Base-by-base conservation (phyloP, 768 basidiomycete species). In the Gloeostereum incarnatum region DNA sequence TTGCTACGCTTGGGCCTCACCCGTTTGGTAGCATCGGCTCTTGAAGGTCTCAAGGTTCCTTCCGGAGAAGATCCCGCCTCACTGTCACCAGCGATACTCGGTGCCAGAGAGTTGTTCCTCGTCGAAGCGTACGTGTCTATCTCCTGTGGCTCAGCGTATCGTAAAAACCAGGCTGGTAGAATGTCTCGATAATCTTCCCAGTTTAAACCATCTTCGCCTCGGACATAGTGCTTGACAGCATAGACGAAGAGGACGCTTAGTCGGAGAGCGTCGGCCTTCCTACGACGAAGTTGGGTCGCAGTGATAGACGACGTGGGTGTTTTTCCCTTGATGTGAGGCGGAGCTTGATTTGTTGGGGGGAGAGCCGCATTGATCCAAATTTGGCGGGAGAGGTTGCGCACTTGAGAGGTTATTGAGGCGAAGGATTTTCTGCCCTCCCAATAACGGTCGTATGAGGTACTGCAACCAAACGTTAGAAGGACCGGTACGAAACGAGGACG, bases 391-490 rank as follows among this genome's bases (percentile, higher is more conserved):
- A 92, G 68, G 55, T 82, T 89, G 44, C 88, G 83, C 38, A 78
- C 75, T 51, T 81, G 78, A 10, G 87, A 72, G 8, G 71, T 75
- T 40, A 93, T 55, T 6, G 74, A 49, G 0, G 81, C 78, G 51
- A 92, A 92, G 30, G 78, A 75, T 57, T 86, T 94, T 46, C 92
- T 69, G 34, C 91, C 92, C 63, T 92, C 90, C 70, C 80, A 87
- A 50, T 80, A 89, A 23, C 86, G 78, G 49, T 90, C 85, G 48
- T 89, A 91, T 6, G 85, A 88, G 17, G 85, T 89, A 36, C 81
- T 87, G 37, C 14, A 25, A 35, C 6, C 7, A 16, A 25, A 29
- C 23, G 14, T 22, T 23, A 32, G 27, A 6, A 17, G 35, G 35
- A 22, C 10, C 8, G 16, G 8, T 13, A 17, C 17, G 34, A 20